These are phyloP conservation scores for Emergomyces orientalis DNA, from an alignment of 2,329 filamentous ascomycete genomes.

Conservation along the genomic window DNA sequence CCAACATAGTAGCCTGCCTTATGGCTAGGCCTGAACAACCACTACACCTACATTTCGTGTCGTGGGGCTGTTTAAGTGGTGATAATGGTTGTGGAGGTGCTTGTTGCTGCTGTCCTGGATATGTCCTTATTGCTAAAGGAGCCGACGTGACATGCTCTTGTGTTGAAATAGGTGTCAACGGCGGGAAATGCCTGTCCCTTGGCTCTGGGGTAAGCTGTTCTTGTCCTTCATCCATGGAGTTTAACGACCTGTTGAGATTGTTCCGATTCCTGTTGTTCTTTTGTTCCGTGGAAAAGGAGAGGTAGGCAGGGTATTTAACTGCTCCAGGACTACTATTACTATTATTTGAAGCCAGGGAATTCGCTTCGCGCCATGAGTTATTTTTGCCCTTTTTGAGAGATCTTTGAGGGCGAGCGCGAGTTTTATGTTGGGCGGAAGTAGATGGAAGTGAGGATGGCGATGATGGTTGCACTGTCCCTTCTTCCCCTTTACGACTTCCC, in stretches of 20 bases:
- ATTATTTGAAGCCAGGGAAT: not conserved
- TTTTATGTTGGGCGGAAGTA: not conserved
- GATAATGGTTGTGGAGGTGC: not conserved
- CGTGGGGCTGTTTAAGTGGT: not conserved
- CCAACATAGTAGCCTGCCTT: not conserved
- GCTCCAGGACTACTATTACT: not conserved
- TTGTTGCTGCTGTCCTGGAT: not conserved
- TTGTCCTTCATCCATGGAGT: not conserved
- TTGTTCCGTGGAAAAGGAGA: not conserved
- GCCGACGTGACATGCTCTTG: not conserved
- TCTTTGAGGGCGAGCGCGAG: not conserved
- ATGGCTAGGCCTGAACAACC: not conserved
- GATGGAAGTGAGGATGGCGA: not conserved
- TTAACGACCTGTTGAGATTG: not conserved
- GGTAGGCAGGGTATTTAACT: not conserved
- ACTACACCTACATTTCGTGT: not conserved
- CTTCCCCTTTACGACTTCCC: not conserved
- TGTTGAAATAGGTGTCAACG: not conserved
- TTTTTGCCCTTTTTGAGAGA: not conserved
- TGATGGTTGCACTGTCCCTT: not conserved
- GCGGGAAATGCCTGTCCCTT: not conserved
- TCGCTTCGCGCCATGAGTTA: not conserved
- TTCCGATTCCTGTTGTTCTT: not conserved
- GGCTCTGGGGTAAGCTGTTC: not conserved
- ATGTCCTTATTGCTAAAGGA: not conserved